phyloP scores from a whole-genome alignment of 2,329 filamentous ascomycete species.

The Emmonsia crescens region DNA sequence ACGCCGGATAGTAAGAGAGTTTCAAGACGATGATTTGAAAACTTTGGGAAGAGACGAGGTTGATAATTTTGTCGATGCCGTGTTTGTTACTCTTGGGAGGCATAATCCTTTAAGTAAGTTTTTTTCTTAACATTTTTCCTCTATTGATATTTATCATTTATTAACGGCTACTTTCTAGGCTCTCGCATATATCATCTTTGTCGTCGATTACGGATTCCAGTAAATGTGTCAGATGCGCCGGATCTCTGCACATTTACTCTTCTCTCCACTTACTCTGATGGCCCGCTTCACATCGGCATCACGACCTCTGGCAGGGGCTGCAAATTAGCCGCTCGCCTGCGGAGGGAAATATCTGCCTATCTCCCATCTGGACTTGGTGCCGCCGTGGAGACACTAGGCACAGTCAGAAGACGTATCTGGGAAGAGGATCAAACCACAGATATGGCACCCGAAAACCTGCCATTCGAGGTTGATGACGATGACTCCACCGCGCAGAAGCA shows the following conservation, averaged over 20 bases:
- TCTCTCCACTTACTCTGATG: slow-evolving; percentile 78
- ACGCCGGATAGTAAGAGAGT: slow-evolving; percentile 39
- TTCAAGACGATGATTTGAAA: slow-evolving; percentile 61
- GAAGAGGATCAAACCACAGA: slow-evolving; percentile 55
- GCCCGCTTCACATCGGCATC: slow-evolving; percentile 86
- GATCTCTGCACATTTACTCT: slow-evolving; percentile 81
- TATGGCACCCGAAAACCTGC: slow-evolving; percentile 30
- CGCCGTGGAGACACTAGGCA: slow-evolving; percentile 68
- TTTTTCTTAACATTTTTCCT: slow-evolving; percentile 4
- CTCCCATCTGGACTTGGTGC: slow-evolving; percentile 64
- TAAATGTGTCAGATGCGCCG: slow-evolving; percentile 86
- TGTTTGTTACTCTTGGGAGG: slow-evolving; percentile 65
- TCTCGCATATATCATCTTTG: slow-evolving; percentile 64
- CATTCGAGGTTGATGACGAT: slow-evolving; percentile 39
- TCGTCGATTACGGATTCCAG: slow-evolving; percentile 67
- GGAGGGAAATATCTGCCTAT: slow-evolving; percentile 72
- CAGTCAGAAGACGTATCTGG: slow-evolving; percentile 58
- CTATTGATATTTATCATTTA: slow-evolving; percentile 3
- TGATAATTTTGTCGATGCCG: slow-evolving; percentile 69
- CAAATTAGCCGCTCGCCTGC: slow-evolving; percentile 80
- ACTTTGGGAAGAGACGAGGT: slow-evolving; percentile 72
- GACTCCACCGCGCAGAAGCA: slow-evolving; percentile 52
- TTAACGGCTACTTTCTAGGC: slow-evolving; percentile 31
- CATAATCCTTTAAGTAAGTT: slow-evolving; percentile 40
- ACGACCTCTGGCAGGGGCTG: slow-evolving; percentile 93